phyloP scores from a whole-genome alignment of 129 eudicot species.

The Ambrosia artemisiifolia region DNA sequence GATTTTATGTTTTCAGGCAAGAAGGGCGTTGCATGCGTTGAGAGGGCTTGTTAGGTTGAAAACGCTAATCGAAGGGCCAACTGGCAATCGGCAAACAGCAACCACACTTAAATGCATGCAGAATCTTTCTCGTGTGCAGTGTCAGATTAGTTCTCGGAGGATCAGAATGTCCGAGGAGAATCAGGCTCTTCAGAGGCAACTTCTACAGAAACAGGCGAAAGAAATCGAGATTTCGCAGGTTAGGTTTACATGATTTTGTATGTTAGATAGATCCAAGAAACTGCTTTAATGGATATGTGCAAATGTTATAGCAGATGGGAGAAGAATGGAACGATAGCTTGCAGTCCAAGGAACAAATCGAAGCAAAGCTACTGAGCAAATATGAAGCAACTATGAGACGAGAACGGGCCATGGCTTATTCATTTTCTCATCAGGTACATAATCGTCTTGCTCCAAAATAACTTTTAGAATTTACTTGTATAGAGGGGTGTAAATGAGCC shows the following conservation, averaged over 20 bases:
- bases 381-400: constrained; percentile 90
- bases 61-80: constrained; percentile 70
- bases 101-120: constrained; percentile 84
- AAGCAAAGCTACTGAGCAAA: constrained; percentile 67
- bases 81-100: constrained; percentile 69
- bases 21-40: constrained; percentile 77
- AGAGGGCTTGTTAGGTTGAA: constrained; percentile 88
- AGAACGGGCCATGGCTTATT: constrained; percentile 90
- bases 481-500: too few relatives aligned
- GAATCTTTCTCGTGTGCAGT: constrained; percentile 75
- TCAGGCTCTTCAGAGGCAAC: constrained; percentile 72
- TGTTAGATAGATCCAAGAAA: neutral
- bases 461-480: neutral
- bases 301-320: constrained; percentile 48
- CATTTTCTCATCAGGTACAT: constrained; percentile 91
- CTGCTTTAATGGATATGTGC: neutral
- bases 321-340: constrained; percentile 81
- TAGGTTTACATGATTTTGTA: constrained; percentile 11
- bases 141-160: constrained; percentile 74
- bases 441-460: neutral
- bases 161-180: constrained; percentile 86
- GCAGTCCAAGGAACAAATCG: constrained; percentile 80
- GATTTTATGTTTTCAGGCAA: constrained; percentile 48
- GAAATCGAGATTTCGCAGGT: constrained; percentile 78
- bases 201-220: constrained; percentile 72